These are phyloP conservation scores for Umbelopsis sp. DNA, from an alignment of 192 early-diverging fungal genomes.

Conservation along the genomic window DNA sequence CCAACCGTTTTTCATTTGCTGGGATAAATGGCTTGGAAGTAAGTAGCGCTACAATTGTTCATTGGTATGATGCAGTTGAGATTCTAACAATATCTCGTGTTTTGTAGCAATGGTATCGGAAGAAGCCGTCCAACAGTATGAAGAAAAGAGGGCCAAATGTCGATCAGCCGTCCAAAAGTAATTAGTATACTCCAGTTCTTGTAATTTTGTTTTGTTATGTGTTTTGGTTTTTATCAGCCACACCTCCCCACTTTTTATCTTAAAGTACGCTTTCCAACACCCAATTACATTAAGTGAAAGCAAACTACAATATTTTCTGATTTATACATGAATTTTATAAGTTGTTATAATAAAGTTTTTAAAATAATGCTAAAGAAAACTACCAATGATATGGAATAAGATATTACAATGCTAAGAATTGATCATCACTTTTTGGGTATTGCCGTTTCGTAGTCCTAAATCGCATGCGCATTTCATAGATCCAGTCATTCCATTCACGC, in stretches of 20 bases:
- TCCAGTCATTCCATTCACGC: slow-evolving; percentile 49
- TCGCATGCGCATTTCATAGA: slow-evolving; percentile 35
- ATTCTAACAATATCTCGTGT: background rate
- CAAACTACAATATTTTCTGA: background rate
- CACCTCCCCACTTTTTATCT: background rate
- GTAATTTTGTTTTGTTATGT: slow-evolving; percentile 2
- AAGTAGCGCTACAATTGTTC: slow-evolving; percentile 31
- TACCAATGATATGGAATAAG: background rate
- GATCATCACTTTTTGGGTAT: slow-evolving; percentile 45
- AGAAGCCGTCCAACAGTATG: background rate
- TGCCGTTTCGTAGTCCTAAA: slow-evolving; percentile 29
- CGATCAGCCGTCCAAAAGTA: slow-evolving; percentile 5
- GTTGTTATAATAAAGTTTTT: background rate
- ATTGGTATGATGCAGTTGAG: background rate
- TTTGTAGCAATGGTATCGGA: background rate
- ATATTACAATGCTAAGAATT: slow-evolving; percentile 50
- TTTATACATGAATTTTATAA: background rate
- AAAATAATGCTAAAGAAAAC: background rate
- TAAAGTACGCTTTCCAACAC: background rate
- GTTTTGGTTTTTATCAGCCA: background rate
- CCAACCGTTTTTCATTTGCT: slow-evolving; percentile 80
- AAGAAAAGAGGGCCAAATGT: background rate
- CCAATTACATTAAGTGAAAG: background rate
- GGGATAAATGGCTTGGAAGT: slow-evolving; percentile 77
- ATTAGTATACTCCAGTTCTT: slow-evolving; percentile 3